Percentiles rank a stretch among this genome's conserved stretches.
These are phyloP conservation scores for Taphrina deformans DNA, from an alignment of 1,139 yeast genomes.

Conservation along the genomic window DNA sequence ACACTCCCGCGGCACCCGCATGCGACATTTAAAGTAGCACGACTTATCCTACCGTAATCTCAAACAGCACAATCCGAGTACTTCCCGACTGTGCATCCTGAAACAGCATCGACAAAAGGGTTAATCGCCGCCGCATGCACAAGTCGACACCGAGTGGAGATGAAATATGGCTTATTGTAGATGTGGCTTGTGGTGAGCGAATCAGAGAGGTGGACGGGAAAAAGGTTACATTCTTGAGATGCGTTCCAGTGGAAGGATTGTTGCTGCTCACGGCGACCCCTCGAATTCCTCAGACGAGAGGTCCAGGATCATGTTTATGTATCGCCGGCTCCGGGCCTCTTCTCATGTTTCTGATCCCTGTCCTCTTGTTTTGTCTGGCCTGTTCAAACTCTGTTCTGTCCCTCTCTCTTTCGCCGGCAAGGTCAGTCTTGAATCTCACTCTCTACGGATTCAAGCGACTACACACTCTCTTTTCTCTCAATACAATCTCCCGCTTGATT, in stretches of 20 bases:
- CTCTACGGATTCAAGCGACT: conserved; percentile 27
- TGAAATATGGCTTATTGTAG: neutral
- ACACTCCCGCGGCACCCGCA: no score
- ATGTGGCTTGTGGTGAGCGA: neutral
- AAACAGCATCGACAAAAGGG: no score
- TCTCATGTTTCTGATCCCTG: neutral
- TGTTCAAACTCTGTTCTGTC: neutral
- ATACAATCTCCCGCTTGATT: neutral
- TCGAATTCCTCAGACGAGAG: conserved; percentile 4
- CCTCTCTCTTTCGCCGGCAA: neutral
- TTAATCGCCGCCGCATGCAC: no score
- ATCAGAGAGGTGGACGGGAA: neutral
- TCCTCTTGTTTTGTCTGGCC: neutral
- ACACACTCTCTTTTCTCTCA: conserved; percentile 10
- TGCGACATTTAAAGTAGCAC: no score
- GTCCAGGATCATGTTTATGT: neutral
- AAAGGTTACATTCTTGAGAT: conserved; percentile 2
- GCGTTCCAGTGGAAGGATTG: conserved; percentile 3
- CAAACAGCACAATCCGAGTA: no score
- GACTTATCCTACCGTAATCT: no score
- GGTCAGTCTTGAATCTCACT: conserved; percentile 20
- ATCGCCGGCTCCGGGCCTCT: neutral
- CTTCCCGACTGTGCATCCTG: no score
- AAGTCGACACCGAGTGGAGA: no score
- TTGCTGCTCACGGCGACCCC: neutral